These are phyloP conservation scores for Camelina laxa DNA, from an alignment of 345 rosid species.

Conservation along the genomic window DNA sequence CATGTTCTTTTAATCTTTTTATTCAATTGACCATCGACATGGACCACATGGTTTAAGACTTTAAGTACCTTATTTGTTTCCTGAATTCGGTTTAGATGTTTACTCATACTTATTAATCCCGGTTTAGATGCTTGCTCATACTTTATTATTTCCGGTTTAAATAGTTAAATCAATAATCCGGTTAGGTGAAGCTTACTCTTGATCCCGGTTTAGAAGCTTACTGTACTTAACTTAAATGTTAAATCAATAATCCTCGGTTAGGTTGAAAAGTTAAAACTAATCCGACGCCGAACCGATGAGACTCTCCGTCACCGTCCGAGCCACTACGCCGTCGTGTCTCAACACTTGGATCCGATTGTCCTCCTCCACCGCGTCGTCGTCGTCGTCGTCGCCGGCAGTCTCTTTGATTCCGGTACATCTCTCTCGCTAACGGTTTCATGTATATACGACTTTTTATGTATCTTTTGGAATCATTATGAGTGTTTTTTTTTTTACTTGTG, in stretches of 20 bases:
- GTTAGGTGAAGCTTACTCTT: too few species aligned
- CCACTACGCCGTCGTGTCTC: constrained; percentile 56
- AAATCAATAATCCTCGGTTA: not conserved
- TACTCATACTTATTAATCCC: not conserved
- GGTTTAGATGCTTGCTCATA: too few species aligned
- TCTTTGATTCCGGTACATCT: constrained; percentile 31
- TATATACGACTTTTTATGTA: not conserved
- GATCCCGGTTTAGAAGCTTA: not conserved
- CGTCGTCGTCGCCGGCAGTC: constrained; percentile 23
- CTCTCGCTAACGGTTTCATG: not conserved
- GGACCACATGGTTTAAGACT: too few species aligned
- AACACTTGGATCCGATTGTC: constrained; percentile 60
- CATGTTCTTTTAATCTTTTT: too few species aligned
- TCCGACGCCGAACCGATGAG: constrained; percentile 31
- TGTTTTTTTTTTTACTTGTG: not conserved
- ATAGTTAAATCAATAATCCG: too few species aligned
- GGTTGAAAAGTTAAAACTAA: not conserved
- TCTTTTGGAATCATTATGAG: not conserved
- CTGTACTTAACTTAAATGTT: too few species aligned
- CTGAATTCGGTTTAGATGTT: not conserved
- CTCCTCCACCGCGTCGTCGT: constrained; percentile 23
- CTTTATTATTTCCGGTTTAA: too few species aligned
- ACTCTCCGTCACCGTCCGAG: constrained; percentile 46
- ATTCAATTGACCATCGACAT: too few species aligned
- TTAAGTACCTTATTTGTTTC: too few species aligned